A percentile compares a stretch with the other conserved stretches of the same genome.
Conservation (phyloP, 805 yeast species). For the Ogataea ramenticola region DNA sequence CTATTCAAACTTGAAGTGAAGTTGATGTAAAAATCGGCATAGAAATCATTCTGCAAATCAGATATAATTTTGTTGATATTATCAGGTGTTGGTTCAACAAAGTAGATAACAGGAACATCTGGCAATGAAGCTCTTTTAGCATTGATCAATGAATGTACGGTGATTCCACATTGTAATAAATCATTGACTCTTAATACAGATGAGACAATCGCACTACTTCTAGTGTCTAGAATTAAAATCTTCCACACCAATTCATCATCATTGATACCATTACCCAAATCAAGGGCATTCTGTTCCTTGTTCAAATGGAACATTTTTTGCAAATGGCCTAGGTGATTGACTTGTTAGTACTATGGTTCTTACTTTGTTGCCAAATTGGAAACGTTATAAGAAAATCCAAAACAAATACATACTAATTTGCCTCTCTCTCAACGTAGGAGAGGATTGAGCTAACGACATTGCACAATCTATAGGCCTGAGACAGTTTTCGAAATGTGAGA, state of each 20-base stretch:
- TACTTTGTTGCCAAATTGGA: background rate
- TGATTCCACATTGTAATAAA: slow-evolving; percentile 81
- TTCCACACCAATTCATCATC: slow-evolving; percentile 82
- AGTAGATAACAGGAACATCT: slow-evolving; percentile 92
- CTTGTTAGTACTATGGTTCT: background rate
- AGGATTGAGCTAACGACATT: slow-evolving; percentile 16
- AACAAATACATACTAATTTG: slow-evolving; percentile 29
- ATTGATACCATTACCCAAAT: slow-evolving; percentile 40
- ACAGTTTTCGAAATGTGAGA: too few relatives aligned
- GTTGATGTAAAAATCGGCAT: slow-evolving; percentile 75
- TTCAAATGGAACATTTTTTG: slow-evolving; percentile 85
- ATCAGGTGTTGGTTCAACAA: slow-evolving; percentile 78
- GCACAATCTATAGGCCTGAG: background rate
- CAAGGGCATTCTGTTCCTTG: slow-evolving; percentile 44
- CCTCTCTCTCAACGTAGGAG: slow-evolving; percentile 29
- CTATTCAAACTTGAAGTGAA: slow-evolving; percentile 78
- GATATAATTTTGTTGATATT: slow-evolving; percentile 63
- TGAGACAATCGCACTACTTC: slow-evolving; percentile 80
- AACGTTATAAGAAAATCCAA: background rate
- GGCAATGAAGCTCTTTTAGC: slow-evolving; percentile 76
- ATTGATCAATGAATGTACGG: slow-evolving; percentile 73
- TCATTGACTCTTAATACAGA: slow-evolving; percentile 92
- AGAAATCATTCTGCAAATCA: slow-evolving; percentile 69
- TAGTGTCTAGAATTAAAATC: slow-evolving; percentile 72
- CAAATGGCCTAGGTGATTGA: slow-evolving; percentile 32